Conservation (phyloP, 2,329 filamentous ascomycete genomes). For the Nemania sp. region DNA sequence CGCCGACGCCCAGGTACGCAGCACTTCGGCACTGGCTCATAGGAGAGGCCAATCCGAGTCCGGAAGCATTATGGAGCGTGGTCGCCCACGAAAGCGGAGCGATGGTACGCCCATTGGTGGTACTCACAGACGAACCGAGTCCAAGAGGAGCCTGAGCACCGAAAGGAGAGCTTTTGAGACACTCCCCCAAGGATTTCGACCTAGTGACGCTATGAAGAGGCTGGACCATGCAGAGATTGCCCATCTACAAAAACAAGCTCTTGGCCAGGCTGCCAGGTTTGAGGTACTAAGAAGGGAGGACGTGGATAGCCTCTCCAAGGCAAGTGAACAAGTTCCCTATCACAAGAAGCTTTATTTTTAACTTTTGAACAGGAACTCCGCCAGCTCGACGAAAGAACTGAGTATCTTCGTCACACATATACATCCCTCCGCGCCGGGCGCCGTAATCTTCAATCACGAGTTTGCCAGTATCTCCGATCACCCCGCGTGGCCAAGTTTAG, state of each 20-base stretch:
- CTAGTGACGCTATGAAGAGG: constrained; percentile 63
- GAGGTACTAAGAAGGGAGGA: constrained; percentile 73
- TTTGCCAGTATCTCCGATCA: constrained; percentile 81
- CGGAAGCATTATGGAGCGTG: constrained; percentile 70
- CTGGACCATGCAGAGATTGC: constrained; percentile 63
- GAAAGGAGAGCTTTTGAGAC: constrained; percentile 70
- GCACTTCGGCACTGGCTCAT: constrained; percentile 53
- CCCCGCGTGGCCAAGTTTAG: constrained; percentile 78
- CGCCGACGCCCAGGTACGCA: constrained; percentile 42
- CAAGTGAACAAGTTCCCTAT: constrained; percentile 49
- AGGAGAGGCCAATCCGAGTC: constrained; percentile 68
- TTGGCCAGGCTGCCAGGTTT: constrained; percentile 72
- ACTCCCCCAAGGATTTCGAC: constrained; percentile 69
- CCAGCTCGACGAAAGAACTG: constrained; percentile 80
- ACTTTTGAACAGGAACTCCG: constrained; percentile 70
- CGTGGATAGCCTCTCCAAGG: constrained; percentile 74
- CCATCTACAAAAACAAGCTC: constrained; percentile 69
- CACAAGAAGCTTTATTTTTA: background rate
- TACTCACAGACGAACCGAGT: constrained; percentile 54
- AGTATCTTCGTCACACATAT: constrained; percentile 82
- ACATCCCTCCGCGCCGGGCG: constrained; percentile 79
- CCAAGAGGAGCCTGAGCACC: constrained; percentile 61
- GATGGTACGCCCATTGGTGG: constrained; percentile 56
- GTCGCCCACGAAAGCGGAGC: constrained; percentile 67
- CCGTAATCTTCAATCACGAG: constrained; percentile 79